Percentiles rank a stretch among this genome's conserved stretches.
These are phyloP conservation scores for Tilletia walkeri DNA, from an alignment of 1,284 basidiomycete species.

Conservation along the genomic window DNA sequence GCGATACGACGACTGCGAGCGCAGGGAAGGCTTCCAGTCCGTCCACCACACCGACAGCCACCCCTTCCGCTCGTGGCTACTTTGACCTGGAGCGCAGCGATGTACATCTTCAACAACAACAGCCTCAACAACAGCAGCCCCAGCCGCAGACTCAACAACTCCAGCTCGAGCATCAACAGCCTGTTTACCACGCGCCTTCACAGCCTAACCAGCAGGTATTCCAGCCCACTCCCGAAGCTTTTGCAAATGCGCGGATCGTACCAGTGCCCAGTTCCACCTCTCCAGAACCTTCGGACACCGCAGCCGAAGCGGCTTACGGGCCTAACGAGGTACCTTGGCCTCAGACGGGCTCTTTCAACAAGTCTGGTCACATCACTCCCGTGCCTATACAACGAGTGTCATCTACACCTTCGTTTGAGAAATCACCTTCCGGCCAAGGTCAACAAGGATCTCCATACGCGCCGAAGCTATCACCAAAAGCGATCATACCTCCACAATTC, in stretches of 20 bases:
- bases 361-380: conserved; percentile 27
- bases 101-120: not conserved
- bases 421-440: conserved; percentile 21
- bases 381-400: conserved; percentile 36
- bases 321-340: conserved; percentile 3
- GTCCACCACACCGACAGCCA: not conserved
- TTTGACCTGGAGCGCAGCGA: conserved; percentile 1
- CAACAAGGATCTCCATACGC: not conserved
- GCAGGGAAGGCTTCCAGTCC: not conserved
- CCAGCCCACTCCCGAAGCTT: conserved; percentile 6
- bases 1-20: not conserved
- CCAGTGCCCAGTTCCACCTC: not conserved
- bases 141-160: not conserved
- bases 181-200: not conserved
- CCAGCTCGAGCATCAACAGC: not conserved
- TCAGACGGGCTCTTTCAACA: not conserved
- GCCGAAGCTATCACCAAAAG: conserved; percentile 17
- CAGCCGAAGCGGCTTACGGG: not conserved
- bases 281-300: not conserved
- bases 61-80: not conserved
- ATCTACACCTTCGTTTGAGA: conserved; percentile 40
- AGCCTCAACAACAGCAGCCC: not conserved
- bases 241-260: conserved; percentile 15
- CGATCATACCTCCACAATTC: conserved; percentile 22
- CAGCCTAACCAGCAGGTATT: not conserved